These are phyloP conservation scores for Coix lacrymajobi DNA, from an alignment of 176 grass and related monocot genomes.

Conservation along the genomic window DNA sequence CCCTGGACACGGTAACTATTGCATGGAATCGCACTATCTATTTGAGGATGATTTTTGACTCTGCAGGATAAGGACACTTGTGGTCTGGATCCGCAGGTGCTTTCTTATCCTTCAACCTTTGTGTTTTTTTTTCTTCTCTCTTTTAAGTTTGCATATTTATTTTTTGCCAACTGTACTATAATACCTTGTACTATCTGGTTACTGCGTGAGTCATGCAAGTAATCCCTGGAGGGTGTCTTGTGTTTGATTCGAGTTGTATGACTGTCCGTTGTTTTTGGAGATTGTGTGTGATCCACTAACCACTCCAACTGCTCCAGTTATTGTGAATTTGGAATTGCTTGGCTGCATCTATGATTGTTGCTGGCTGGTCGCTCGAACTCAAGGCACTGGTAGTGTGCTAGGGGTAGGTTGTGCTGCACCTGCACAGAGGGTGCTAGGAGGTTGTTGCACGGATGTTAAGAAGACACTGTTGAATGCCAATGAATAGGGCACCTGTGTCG, in stretches of 20 bases:
- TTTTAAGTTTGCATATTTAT: neutral
- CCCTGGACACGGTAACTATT: slow-evolving; percentile 8
- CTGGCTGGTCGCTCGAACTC: too few species aligned
- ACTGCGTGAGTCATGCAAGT: slow-evolving; percentile 35
- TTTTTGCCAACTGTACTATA: slow-evolving; percentile 34
- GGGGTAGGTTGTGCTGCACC: too few species aligned
- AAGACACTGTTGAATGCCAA: too few species aligned
- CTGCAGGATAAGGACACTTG: neutral
- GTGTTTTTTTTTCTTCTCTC: neutral
- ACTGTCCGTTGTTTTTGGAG: neutral
- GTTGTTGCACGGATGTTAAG: too few species aligned
- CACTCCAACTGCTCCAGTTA: too few species aligned
- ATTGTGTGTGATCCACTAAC: neutral
- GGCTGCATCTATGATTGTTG: too few species aligned
- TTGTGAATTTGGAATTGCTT: too few species aligned
- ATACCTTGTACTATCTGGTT: slow-evolving; percentile 6
- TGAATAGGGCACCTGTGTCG: too few species aligned
- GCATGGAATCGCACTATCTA: slow-evolving; percentile 29
- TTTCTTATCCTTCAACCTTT: neutral
- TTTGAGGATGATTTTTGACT: slow-evolving; percentile 51
- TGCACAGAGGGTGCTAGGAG: too few species aligned
- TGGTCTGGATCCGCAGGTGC: neutral
- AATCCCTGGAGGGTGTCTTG: neutral
- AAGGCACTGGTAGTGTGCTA: too few species aligned
- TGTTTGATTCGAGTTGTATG: neutral